Base-by-base conservation (phyloP, 805 yeast genomes). In the Schwanniomyces sp. region DNA sequence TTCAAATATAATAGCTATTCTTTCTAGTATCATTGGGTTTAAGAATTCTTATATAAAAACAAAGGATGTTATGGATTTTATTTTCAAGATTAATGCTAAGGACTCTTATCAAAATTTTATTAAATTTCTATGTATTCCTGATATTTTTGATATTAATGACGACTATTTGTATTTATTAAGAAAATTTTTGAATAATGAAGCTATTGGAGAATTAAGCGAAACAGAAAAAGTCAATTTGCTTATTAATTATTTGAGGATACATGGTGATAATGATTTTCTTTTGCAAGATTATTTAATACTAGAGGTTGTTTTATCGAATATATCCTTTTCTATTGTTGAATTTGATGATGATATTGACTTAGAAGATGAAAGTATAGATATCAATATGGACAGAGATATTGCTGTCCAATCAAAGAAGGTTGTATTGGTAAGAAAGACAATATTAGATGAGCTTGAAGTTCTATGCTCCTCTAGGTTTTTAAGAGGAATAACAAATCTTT, bases 401-500 rank as follows among this genome's bases (percentile, higher is more conserved):
- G 27, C 21, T 7, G 14, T 24, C 12, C 18, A 37, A 9, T 37
- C 40, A 24, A 37, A 37, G 16, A 52, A 52, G n/a, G 57, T 43
- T 24, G 40, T 54, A 5, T 32, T 28, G 25, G 50, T 57, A 2
- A 21, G 34, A 10, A 14, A 40, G 5, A n/a, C 38, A 7, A 28
- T 44, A 6, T 26, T 50, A 5, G 41, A 37, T 5, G 46, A 45
- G 11, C 40, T 62, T 14, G 45, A 58, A 36, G 40, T 34, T 5
- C 46, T 67, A 14, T 64, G 60, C 45, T 48, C 66, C 1, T 47
- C 59, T 1, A 27, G 34, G 1, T 66, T 63, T 47, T 55, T 67
- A 18, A 53, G 55, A 24, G 56, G 58, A 12, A 52, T 61, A 26
- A 29, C 46, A 7, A 29, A 54, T 27, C 52, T 60, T 41, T 47